Evolutionary conservation across 208 protist genomes (phyloP).

Genomic region (Endotrypanum monterogeii): DNA sequence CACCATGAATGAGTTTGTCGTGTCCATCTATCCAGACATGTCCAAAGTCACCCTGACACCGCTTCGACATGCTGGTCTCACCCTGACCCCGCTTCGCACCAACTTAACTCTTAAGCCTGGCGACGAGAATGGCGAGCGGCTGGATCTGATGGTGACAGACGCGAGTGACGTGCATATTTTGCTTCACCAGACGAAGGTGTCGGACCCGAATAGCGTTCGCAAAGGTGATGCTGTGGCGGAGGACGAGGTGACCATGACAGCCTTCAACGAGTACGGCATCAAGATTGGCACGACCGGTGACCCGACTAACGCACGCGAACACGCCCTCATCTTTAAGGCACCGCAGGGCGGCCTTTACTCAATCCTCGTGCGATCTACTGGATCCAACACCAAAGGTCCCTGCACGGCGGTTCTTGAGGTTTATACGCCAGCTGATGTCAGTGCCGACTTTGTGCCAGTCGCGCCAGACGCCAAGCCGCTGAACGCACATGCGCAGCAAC

Average conservation of each 20-base stretch:
- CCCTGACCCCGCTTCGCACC: conserved; percentile 42
- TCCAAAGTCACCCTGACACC: conserved; percentile 77
- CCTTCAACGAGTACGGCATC: conserved; percentile 80
- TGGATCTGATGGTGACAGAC: conserved; percentile 74
- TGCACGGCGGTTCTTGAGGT: conserved; percentile 58
- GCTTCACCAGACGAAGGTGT: conserved; percentile 64
- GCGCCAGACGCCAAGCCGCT: conserved; percentile 66
- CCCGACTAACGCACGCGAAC: conserved; percentile 66
- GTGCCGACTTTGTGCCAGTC: conserved; percentile 55
- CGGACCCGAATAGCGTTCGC: conserved; percentile 32
- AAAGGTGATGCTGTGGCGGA: conserved; percentile 63
- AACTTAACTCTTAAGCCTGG: conserved; percentile 32
- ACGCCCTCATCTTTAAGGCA: conserved; percentile 71
- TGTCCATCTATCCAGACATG: conserved; percentile 87
- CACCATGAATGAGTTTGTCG: conserved; percentile 58
- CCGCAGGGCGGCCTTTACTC: conserved; percentile 73
- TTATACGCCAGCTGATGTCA: conserved; percentile 52
- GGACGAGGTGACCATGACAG: conserved; percentile 55
- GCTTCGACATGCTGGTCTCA: conserved; percentile 67
- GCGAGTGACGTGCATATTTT: conserved; percentile 83
- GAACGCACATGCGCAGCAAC: conserved; percentile 36
- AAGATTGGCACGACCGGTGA: conserved; percentile 61
- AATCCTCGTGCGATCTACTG: conserved; percentile 47
- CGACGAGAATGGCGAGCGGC: conserved; percentile 36
- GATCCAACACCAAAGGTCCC: conserved; percentile 19